Base-by-base conservation (phyloP, 805 yeast genomes). In the Millerozyma miso region DNA sequence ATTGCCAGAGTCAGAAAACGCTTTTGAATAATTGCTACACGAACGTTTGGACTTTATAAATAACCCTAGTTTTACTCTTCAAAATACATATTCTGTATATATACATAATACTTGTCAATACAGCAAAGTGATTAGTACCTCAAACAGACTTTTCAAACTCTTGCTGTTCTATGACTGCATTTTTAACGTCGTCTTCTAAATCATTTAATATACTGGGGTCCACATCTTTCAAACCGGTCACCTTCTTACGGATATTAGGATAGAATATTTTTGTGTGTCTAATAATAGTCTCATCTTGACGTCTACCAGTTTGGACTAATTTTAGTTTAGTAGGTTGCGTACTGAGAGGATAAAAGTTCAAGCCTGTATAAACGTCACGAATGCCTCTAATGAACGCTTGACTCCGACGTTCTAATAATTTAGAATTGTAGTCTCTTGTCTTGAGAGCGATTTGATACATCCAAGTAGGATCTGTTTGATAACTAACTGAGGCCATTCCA, bases 291-390 rank as follows among this genome's bases (percentile, higher is more conserved):
- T 62, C 56, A 19, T 58, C 63, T 4, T 51, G 49, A 10, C 58
- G 43, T 5, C 51, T 58, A 0, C 56, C 59, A 1, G 63, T 42
- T 38, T 63, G 68, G 20, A 42, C 48, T 5, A 65, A 36, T 23
- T 56, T 51, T 4, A 71, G 65, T 36, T 55, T 54, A 4, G 76
- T 68, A 1, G 98, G 88, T 64, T 93, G 99, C 5, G 95, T 83
- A 3, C 71, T 67, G 16, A 54, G 58, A 3, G 98, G 97, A 29
- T 79, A 79, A 59, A 88, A 88, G 31, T 74, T 70, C 26, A 85
- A 72, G n/a, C 95, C 95, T 0, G 96, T 85, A 60, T 89, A 91
- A 1, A 85, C 78, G 58, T 91, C 98, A 56, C 81, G 80, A 16
- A 78, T 59, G 1, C 90, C 90, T 39, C 80, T 69, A 16, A 74